Evolutionary conservation across 345 rosid genomes (phyloP).

Genomic region (Arabidopsis suecica): DNA sequence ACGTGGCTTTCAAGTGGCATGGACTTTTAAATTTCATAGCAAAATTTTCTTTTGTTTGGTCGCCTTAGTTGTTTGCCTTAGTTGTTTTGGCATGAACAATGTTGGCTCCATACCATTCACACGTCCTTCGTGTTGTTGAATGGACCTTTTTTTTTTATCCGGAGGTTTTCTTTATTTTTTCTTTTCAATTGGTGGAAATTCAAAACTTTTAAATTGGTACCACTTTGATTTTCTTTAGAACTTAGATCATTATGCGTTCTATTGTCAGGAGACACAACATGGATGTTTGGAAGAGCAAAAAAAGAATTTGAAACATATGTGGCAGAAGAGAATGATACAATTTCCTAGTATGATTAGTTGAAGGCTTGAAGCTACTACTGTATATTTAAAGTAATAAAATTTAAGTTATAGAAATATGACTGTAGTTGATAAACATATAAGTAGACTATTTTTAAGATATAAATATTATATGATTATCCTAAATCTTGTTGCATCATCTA

Average conservation of each 20-base stretch:
- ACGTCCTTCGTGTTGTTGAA: constrained; percentile 18
- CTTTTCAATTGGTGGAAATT: constrained; percentile 10
- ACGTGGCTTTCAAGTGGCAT: constrained; percentile 34
- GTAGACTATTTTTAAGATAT: not conserved
- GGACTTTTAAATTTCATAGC: not conserved
- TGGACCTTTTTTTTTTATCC: constrained; percentile 25
- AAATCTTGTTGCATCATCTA: not conserved
- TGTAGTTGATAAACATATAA: too few relatives aligned
- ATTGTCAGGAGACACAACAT: constrained; percentile 12
- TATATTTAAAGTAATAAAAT: not conserved
- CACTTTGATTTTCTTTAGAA: constrained; percentile 14
- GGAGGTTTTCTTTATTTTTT: not conserved
- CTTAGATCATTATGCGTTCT: not conserved
- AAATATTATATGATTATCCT: not conserved
- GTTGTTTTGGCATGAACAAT: constrained; percentile 34
- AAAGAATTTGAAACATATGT: constrained; percentile 12
- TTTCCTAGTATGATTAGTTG: constrained; percentile 20
- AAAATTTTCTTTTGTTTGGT: not conserved
- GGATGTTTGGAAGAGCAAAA: not conserved
- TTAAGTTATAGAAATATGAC: not conserved
- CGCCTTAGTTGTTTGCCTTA: constrained; percentile 20
- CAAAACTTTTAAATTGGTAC: constrained; percentile 36
- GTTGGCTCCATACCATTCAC: constrained; percentile 42
- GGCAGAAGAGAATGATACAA: not conserved
- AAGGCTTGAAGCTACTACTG: too few relatives aligned